These are phyloP conservation scores for Rubia tinctorum DNA, from an alignment of 305 asterid species.

Conservation along the genomic window DNA sequence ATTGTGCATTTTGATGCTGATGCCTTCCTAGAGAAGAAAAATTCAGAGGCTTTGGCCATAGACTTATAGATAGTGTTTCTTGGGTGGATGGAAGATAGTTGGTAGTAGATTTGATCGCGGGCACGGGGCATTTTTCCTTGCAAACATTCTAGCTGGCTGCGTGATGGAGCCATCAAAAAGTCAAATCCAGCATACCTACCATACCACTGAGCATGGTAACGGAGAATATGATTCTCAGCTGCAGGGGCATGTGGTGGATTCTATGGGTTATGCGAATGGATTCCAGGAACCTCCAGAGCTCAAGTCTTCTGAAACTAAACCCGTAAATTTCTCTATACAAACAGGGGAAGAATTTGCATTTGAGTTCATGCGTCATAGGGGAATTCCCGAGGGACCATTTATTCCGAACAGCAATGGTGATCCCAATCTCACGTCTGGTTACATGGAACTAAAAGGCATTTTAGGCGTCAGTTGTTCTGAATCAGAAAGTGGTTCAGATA, in stretches of 20 bases:
- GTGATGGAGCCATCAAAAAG: conserved; percentile 53
- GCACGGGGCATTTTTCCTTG: conserved; percentile 25
- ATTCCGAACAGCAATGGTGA: conserved; percentile 43
- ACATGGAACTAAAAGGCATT: conserved; percentile 52
- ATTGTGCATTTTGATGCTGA: background rate
- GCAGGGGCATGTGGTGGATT: conserved; percentile 36
- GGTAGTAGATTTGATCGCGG: background rate
- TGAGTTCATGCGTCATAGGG: conserved; percentile 70
- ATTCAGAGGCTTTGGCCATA: background rate
- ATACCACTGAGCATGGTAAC: conserved; percentile 34
- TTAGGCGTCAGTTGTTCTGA: conserved; percentile 46
- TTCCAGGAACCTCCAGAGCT: conserved; percentile 31
- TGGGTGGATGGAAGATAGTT: no score
- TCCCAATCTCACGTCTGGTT: conserved; percentile 45
- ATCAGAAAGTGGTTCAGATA: conserved; percentile 46
- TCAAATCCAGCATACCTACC: conserved; percentile 28
- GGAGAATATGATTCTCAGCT: conserved; percentile 44
- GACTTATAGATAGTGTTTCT: no score
- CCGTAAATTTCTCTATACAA: conserved; percentile 66
- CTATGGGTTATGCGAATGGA: conserved; percentile 38
- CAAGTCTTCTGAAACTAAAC: conserved; percentile 48
- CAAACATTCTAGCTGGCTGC: conserved; percentile 22
- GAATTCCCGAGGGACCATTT: conserved; percentile 45
- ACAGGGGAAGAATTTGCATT: conserved; percentile 81
- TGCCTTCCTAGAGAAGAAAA: background rate